Evolutionary conservation across 2,329 filamentous ascomycete genomes (phyloP), one percentile per base, ranked within the genome.

Genomic region (Dendryphion nanum): DNA sequence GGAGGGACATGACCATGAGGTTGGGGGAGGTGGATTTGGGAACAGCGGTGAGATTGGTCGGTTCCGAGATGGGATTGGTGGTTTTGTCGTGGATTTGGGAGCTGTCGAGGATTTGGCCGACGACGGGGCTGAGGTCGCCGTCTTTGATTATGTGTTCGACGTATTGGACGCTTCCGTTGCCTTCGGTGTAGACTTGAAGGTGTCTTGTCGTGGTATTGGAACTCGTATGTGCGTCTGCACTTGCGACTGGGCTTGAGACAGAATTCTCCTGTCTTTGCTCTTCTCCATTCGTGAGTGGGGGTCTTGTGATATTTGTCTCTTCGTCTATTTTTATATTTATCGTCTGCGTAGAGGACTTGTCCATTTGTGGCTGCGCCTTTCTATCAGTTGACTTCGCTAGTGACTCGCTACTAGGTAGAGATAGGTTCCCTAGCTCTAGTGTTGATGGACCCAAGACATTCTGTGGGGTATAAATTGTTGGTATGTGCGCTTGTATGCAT

Each of bases 1-100:
- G 93, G 14, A 98, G 87, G 0, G 93, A 97, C 19, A 97, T 83
- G 13, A 91, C 86, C 83, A 96, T 89, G 24, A 94, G 43, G 74
- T 70, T 63, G 18, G 63, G 55, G 38, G 68, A 45, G 4, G 40
- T 40, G 5, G 60, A 45, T 38, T 63, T 64, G 3, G 61, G 55
- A 8, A 60, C 42, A 12, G 44, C 29, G n/a, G 51, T 36, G 3
- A 63, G 45, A n/a, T 60, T 47, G 20, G 51, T 45, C 14, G 56
- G 47, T 24, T 55, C 47, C 33, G 53, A 45, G 4, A 51, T 42
- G 18, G 51, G 50, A 10, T 47, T 56, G 13, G 38, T 40, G 1
- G 59, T 55, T 6, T 50, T 37, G 56, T 51, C 30, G 17, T 44
- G 40, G 6, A 61, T 35, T 28, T 48, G 45, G n/a, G 57, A 53